Evolutionary conservation across 768 basidiomycete species (phyloP).

Genomic region (Panaeolus cyanescens): DNA sequence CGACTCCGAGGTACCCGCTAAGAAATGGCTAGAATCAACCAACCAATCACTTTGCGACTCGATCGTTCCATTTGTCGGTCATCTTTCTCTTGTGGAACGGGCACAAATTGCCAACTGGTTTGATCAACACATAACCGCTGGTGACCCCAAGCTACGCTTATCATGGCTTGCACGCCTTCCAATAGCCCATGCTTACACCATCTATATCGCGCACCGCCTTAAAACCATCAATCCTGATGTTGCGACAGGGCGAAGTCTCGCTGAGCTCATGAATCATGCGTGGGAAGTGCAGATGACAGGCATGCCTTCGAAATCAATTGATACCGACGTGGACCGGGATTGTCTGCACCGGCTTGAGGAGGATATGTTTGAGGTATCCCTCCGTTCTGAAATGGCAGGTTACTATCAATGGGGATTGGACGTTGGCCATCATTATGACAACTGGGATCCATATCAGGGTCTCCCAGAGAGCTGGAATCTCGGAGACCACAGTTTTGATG

Average conservation of each 20-base stretch:
- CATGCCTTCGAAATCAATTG: not conserved
- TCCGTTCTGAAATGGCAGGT: conserved; percentile 9
- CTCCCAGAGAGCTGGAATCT: conserved; percentile 3
- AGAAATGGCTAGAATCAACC: conserved; percentile 6
- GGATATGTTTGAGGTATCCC: conserved; percentile 17
- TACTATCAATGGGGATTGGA: conserved; percentile 17
- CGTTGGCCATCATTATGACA: conserved; percentile 10
- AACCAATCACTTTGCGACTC: not conserved
- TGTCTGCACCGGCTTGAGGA: conserved; percentile 11
- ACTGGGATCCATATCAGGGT: conserved; percentile 6
- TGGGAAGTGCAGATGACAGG: conserved; percentile 5
- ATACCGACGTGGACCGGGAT: not conserved
- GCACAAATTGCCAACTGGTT: conserved; percentile 13
- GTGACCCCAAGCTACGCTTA: not conserved
- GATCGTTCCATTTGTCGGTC: conserved; percentile 5
- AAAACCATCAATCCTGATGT: not conserved
- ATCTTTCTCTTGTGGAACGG: conserved; percentile 10
- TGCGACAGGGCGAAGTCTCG: not conserved
- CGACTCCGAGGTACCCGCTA: conserved; percentile 2
- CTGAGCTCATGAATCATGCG: not conserved
- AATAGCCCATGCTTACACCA: conserved; percentile 8
- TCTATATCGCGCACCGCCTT: conserved; percentile 2
- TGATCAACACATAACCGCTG: not conserved
- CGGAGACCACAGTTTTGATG: not conserved
- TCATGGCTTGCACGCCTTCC: conserved; percentile 5